Conservation (phyloP, 495 filamentous ascomycete genomes). For the Hyaloscypha variabilis region DNA sequence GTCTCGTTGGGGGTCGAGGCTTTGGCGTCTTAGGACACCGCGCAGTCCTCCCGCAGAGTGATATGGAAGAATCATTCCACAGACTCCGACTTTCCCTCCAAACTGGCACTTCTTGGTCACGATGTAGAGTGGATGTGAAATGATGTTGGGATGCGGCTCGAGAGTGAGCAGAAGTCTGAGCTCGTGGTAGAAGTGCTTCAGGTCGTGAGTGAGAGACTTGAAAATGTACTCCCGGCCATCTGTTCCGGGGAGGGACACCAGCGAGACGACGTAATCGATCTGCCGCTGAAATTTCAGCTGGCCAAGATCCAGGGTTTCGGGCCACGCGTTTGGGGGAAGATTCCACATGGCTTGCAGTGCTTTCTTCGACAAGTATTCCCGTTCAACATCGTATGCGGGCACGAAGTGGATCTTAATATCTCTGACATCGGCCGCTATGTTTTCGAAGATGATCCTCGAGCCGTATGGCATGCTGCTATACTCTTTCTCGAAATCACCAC, state of each 20-base stretch:
- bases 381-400: constrained; percentile 24
- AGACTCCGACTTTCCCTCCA: constrained; percentile 36
- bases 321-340: constrained; percentile 3
- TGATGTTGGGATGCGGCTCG: constrained; percentile 34
- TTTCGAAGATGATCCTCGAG: constrained; percentile 20
- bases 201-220: constrained; percentile 28
- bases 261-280: constrained; percentile 20
- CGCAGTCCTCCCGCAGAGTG: constrained; percentile 35
- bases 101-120: constrained; percentile 38
- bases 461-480: constrained; percentile 26
- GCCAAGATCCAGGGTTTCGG: constrained; percentile 10
- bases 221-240: constrained; percentile 25
- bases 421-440: constrained; percentile 8
- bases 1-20: too few species aligned
- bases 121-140: constrained; percentile 32
- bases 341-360: constrained; percentile 23
- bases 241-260: constrained; percentile 17
- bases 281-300: constrained; percentile 18
- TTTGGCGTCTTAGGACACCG: too few species aligned
- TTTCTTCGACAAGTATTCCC: constrained; percentile 11
- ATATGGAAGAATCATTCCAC: constrained; percentile 39
- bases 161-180: constrained; percentile 39
- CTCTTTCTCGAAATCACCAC: constrained; percentile 10
- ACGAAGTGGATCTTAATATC: constrained; percentile 23
- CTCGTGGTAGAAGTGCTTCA: constrained; percentile 41